Conservation (phyloP, 208 protist species). For the Leishmania lainsoni region DNA sequence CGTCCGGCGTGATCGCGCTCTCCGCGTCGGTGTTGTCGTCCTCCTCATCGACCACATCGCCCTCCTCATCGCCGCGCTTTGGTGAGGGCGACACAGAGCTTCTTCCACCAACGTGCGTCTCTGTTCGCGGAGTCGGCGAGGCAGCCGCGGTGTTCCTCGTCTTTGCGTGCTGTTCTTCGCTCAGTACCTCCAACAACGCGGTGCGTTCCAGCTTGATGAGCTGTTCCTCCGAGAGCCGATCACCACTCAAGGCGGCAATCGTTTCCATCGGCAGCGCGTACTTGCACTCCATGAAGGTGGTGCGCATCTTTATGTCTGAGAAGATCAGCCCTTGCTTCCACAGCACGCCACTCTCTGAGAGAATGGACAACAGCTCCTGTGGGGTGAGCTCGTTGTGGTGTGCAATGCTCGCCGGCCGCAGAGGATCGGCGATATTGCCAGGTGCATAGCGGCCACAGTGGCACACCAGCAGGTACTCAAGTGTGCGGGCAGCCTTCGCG, state of each 20-base stretch:
- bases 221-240: constrained; percentile 80
- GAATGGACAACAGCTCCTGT: constrained; percentile 74
- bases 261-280: constrained; percentile 78
- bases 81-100: constrained; percentile 8
- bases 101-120: neutral
- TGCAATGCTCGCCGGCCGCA: constrained; percentile 58
- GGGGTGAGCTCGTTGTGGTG: constrained; percentile 59
- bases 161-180: constrained; percentile 30
- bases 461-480: constrained; percentile 79
- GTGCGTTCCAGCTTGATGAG: constrained; percentile 93
- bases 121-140: neutral
- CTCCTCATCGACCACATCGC: constrained; percentile 13
- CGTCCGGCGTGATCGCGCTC: constrained; percentile 13
- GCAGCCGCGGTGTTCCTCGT: neutral
- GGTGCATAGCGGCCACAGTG: constrained; percentile 63
- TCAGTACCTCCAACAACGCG: constrained; percentile 75
- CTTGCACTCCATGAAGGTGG: constrained; percentile 64
- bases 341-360: constrained; percentile 72
- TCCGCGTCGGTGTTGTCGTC: constrained; percentile 8
- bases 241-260: constrained; percentile 75
- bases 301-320: constrained; percentile 54
- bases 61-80: neutral
- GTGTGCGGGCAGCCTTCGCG: constrained; percentile 44
- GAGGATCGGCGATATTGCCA: constrained; percentile 14
- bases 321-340: constrained; percentile 84